Evolutionary conservation across 1,284 basidiomycete species (phyloP).

Genomic region (Microbotryum lychnidis-dioicae): DNA sequence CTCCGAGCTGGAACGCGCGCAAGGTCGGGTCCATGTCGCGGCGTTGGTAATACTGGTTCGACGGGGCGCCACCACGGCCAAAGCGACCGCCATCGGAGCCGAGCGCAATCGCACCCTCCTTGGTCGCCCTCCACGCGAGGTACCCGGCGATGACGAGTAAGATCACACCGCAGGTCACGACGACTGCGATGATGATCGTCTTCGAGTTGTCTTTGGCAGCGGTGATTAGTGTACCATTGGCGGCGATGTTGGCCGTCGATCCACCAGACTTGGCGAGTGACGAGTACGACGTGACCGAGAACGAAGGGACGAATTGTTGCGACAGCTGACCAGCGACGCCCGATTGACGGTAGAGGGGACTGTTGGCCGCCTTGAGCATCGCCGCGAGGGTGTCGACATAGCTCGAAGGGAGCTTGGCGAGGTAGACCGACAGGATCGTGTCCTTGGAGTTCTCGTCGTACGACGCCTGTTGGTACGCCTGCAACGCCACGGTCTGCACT

Average conservation of each 20-base stretch:
- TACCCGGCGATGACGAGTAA: constrained; percentile 26
- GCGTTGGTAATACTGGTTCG: not conserved
- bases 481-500: constrained; percentile 27
- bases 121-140: constrained; percentile 28
- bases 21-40: constrained; percentile 3
- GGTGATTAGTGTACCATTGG: not conserved
- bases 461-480: constrained; percentile 30
- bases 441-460: constrained; percentile 8
- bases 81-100: constrained; percentile 1
- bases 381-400: constrained; percentile 29
- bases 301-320: constrained; percentile 24
- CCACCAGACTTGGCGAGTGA: not conserved
- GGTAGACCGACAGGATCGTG: constrained; percentile 29
- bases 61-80: not conserved
- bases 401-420: constrained; percentile 22
- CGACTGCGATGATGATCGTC: constrained; percentile 31
- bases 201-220: constrained; percentile 13
- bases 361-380: constrained; percentile 24
- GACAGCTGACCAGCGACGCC: constrained; percentile 29
- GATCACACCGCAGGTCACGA: constrained; percentile 25
- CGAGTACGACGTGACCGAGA: constrained; percentile 26
- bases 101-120: constrained; percentile 19
- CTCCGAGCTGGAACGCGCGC: constrained; percentile 22
- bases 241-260: not conserved
- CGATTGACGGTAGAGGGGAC: constrained; percentile 23